Base-by-base conservation (phyloP, 2,329 filamentous ascomycete genomes). In the Stagonosporopsis vannaccii region DNA sequence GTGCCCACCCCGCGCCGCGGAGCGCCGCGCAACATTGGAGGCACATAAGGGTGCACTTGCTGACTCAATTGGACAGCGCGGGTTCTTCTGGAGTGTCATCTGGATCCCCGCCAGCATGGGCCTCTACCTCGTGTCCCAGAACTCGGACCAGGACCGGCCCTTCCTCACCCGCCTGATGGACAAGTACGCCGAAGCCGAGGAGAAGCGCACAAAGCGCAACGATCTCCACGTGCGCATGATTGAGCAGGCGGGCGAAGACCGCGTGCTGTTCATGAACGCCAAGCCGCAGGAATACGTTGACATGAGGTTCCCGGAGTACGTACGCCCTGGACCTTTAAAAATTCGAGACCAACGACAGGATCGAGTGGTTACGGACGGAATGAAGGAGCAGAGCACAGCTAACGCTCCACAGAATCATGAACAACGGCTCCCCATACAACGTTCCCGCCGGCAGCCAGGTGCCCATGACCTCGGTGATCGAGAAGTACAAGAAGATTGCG, bases 291-390 rank as follows among this genome's bases (percentile, higher is more conserved):
- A 76, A 50, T 73, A 80, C 63, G 77, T 86, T 40, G 80, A 85
- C 19, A 73, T 90, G 73, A 84, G 77, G 70, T 86, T 84, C 66
- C 86, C 84, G 30, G 87, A 90, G 87, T 90, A 83, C 60, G 87
- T 84, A 22, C 13, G 30, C 36, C 8, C 36, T n/a, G 1, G 4
- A 17, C 20, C 11, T 7, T 4, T 23, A n/a, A n/a, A 25, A 46
- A 36, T 6, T 20, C 20, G 5, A 13, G 23, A 26, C 2, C 2
- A 15, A 12, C 4, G 12, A 26, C 41, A 42, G 19, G n/a, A 6
- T 15, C 13, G 13, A 22, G 9, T 25, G 19, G 4, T 42, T 19
- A 1, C 13, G 45, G 45, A 22, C 12, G 9, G 20, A 26, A 3
- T 2, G 13, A 23, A 13, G 19, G 12, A 26, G 12, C 5, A 23